These are phyloP conservation scores for Groenewaldozyma salmanticensis DNA, from an alignment of 805 yeast species.

Conservation along the genomic window DNA sequence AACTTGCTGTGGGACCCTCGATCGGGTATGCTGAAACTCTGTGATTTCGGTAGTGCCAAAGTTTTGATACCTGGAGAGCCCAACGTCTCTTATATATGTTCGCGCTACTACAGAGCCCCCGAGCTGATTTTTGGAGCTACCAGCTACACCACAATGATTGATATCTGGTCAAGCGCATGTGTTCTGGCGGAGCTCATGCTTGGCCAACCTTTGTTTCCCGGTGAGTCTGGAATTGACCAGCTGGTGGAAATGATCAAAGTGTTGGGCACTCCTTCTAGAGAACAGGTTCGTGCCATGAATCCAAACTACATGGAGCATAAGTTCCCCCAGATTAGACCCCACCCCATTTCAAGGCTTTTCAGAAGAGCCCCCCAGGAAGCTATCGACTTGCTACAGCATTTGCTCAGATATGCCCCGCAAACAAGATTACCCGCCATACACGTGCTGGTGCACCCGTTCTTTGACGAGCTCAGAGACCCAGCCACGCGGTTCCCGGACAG, in stretches of 20 bases:
- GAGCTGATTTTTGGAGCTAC: constrained; percentile 96
- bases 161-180: constrained; percentile 90
- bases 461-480: constrained; percentile 68
- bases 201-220: constrained; percentile 96
- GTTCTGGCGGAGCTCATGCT: constrained; percentile 94
- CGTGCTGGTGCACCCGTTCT: constrained; percentile 81
- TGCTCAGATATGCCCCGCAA: constrained; percentile 87
- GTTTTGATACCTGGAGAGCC: constrained; percentile 83
- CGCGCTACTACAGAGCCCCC: constrained; percentile 95
- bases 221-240: constrained; percentile 96
- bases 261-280: constrained; percentile 88
- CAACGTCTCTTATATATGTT: constrained; percentile 92
- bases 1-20: constrained; percentile 80
- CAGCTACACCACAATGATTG: constrained; percentile 92
- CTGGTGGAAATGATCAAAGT: constrained; percentile 93
- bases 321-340: constrained; percentile 57
- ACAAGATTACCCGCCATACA: constrained; percentile 69
- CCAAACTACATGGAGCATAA: constrained; percentile 96
- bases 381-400: constrained; percentile 67
- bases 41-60: constrained; percentile 96
- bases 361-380: constrained; percentile 78
- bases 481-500: constrained; percentile 34
- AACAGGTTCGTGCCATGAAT: constrained; percentile 89
- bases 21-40: constrained; percentile 75
- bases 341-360: constrained; percentile 53